phyloP scores from a whole-genome alignment of 225 moss, liverwort and hornwort species.

The Physcomitrium patens region DNA sequence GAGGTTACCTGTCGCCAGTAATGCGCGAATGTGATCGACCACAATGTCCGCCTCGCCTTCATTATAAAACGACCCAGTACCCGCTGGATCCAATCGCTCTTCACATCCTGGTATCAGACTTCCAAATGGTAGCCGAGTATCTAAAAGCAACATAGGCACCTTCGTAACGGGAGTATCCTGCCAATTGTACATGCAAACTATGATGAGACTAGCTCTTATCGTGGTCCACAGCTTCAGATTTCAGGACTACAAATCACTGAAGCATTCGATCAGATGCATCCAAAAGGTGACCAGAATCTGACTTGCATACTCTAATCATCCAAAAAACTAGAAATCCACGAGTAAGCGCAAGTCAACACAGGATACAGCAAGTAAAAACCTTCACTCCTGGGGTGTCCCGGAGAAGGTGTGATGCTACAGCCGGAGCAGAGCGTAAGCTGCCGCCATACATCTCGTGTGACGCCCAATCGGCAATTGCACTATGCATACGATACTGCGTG shows the following conservation, averaged over 20 bases:
- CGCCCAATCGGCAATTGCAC: constrained; percentile 83
- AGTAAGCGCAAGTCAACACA: background rate
- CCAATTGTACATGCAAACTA: background rate
- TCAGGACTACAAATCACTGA: background rate
- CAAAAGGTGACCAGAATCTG: background rate
- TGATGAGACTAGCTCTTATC: constrained; percentile 1
- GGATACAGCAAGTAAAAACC: constrained; percentile 35
- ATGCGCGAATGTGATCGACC: constrained; percentile 77
- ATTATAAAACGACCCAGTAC: constrained; percentile 94
- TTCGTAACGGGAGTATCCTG: constrained; percentile 75
- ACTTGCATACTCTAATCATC: background rate
- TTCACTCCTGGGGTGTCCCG: constrained; percentile 61
- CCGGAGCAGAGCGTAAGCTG: constrained; percentile 64
- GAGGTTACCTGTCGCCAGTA: constrained; percentile 74
- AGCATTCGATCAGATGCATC: background rate
- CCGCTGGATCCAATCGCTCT: constrained; percentile 88
- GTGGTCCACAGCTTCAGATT: background rate
- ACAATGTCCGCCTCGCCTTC: constrained; percentile 98
- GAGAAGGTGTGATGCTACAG: constrained; percentile 75
- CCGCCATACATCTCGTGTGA: constrained; percentile 88
- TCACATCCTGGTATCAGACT: constrained; percentile 96
- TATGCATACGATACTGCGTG: constrained; percentile 93
- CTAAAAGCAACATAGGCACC: constrained; percentile 86
- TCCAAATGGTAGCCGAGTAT: constrained; percentile 88
- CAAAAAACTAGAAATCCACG: background rate